Evolutionary conservation across 2,329 filamentous ascomycete species (phyloP).

Genomic region (Graphilbum fragrans): DNA sequence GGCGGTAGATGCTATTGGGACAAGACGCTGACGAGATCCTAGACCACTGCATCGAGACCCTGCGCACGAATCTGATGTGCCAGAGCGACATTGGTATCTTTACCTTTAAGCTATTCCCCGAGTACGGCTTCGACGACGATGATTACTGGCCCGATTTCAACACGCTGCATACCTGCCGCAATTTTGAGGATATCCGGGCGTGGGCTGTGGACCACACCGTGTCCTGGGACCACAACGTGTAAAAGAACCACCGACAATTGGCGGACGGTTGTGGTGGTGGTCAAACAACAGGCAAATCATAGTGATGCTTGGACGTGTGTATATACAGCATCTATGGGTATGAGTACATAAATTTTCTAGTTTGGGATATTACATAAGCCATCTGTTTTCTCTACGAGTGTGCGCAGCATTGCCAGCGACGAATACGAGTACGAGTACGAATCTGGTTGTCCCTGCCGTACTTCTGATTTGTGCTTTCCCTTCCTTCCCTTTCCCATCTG

Average conservation of each 20-base stretch:
- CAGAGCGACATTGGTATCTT: slow-evolving; percentile 42
- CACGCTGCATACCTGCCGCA: slow-evolving; percentile 39
- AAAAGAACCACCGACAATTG: too few species aligned
- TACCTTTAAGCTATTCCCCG: slow-evolving; percentile 36
- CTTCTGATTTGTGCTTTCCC: too few species aligned
- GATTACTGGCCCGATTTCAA: slow-evolving; percentile 43
- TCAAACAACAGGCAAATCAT: too few species aligned
- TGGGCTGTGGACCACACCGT: slow-evolving; percentile 42
- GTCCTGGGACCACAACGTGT: slow-evolving; percentile 20
- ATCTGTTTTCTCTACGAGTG: background rate
- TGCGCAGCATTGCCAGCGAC: background rate
- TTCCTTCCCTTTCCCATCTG: too few species aligned
- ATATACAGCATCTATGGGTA: too few species aligned
- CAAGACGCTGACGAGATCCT: slow-evolving; percentile 6
- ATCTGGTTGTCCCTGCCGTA: too few species aligned
- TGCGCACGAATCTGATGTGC: slow-evolving; percentile 41
- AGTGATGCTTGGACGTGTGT: too few species aligned
- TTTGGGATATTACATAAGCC: too few species aligned
- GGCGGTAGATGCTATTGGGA: background rate
- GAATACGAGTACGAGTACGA: slow-evolving; percentile 1
- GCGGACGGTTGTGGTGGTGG: too few species aligned
- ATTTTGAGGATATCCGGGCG: slow-evolving; percentile 36
- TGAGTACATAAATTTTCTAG: too few species aligned
- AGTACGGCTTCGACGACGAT: slow-evolving; percentile 24
- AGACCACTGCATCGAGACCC: slow-evolving; percentile 42